Base-by-base conservation (phyloP, 2,329 filamentous ascomycete genomes). In the Fusarium bactridioides region DNA sequence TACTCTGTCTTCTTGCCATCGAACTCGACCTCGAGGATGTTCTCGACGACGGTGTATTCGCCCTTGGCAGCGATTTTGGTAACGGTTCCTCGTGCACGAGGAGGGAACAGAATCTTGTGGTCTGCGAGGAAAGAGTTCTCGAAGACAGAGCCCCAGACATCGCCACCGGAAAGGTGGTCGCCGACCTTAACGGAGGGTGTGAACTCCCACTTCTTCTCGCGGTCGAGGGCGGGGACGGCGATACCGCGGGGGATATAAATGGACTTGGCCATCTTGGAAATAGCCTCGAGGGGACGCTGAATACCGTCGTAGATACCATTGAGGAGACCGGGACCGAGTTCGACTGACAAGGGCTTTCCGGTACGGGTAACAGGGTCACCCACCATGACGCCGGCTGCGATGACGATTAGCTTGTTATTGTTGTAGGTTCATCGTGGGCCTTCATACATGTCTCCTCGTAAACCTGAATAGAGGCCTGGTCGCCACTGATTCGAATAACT, bases 281-380 rank as follows among this genome's bases (percentile, higher is more conserved):
- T 99, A 75, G 90, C 91, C 84, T 92, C 92, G 78, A 99, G 91
- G 56, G 96, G 96, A 81, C 96, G 92, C 84, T 99, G 96, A 79
- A 99, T 99, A 86, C 96, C 96, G 83, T 99, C 96, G 88, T 98
- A 99, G 83, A 99, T 99, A 76, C 96, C 98, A 86, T 98, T 95
- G 89, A 99, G 94, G 82, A 99, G 87, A 81, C 96, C 96, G 73
- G 96, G 96, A 56, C 96, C 96, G 53, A 99, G 92, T 84, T 99
- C 96, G 84, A 99, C 96, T 65, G 96, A 98, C 62, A 99, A 87
- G 73, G 96, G 96, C 88, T 98, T 98, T 83, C 94, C 94, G 64
- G 95, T 98, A 79, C 95, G 90, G 69, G 86, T 79, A 76, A 99
- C 96, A 56, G 96, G 96, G 81, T 99, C 96, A 80, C 96, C 96